phyloP scores from a whole-genome alignment of 2,329 filamentous ascomycete species.

The Ascochyta clinopodiicola region DNA sequence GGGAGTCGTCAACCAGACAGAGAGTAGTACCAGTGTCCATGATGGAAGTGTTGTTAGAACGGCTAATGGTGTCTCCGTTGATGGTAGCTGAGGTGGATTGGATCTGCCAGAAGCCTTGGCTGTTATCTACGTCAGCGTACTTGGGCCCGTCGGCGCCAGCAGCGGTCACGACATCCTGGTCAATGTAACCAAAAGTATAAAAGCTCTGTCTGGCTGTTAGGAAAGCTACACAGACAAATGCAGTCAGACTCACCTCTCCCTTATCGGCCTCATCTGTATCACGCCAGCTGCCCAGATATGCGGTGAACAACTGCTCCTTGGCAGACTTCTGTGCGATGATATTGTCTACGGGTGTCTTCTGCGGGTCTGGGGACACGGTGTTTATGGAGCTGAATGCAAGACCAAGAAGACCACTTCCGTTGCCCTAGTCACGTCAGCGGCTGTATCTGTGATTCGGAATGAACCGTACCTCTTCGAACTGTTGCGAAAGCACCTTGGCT shows the following conservation, averaged over 20 bases:
- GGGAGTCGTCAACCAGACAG: slow-evolving; percentile 61
- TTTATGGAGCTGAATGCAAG: slow-evolving; percentile 71
- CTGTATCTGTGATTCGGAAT: no score
- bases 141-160: slow-evolving; percentile 62
- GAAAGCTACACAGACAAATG: neutral
- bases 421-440: slow-evolving; percentile 35
- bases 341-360: slow-evolving; percentile 71
- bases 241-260: slow-evolving; percentile 40
- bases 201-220: slow-evolving; percentile 36
- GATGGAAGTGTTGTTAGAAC: slow-evolving; percentile 50
- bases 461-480: slow-evolving; percentile 57
- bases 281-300: slow-evolving; percentile 64
- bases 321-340: slow-evolving; percentile 62
- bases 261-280: slow-evolving; percentile 54
- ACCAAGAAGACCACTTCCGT: slow-evolving; percentile 70
- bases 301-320: slow-evolving; percentile 65
- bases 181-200: slow-evolving; percentile 61
- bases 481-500: slow-evolving; percentile 63
- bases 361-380: slow-evolving; percentile 62
- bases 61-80: slow-evolving; percentile 42
- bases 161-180: slow-evolving; percentile 47
- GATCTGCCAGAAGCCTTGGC: slow-evolving; percentile 69
- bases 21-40: slow-evolving; percentile 75
- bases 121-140: slow-evolving; percentile 62
- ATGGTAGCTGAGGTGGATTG: slow-evolving; percentile 60